Evolutionary conservation across 306 rosid genomes (phyloP).

Genomic region (Lithocarpus polystachyus): DNA sequence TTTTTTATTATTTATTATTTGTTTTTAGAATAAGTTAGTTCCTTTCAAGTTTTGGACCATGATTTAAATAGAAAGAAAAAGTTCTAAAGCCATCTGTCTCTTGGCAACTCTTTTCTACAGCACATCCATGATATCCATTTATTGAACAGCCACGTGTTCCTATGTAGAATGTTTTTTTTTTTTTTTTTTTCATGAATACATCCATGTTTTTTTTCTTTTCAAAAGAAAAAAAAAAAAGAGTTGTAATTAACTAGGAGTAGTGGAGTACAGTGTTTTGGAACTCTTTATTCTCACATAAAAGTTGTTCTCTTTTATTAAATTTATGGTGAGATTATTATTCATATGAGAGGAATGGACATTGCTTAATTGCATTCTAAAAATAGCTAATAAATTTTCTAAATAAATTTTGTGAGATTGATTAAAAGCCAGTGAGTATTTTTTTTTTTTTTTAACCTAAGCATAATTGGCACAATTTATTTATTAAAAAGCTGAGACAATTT

Average conservation of each 20-base stretch:
- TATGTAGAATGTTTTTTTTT: background rate
- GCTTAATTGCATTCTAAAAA: too few species aligned
- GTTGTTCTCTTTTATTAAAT: too few species aligned
- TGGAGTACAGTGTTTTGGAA: too few species aligned
- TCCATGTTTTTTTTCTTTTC: too few species aligned
- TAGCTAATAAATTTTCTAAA: too few species aligned
- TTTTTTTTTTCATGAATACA: too few species aligned
- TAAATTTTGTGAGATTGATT: background rate
- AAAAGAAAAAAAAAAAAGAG: too few species aligned
- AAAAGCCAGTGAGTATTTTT: background rate
- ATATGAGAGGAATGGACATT: fast-evolving
- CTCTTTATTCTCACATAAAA: too few species aligned
- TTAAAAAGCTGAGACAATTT: background rate
- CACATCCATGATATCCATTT: background rate
- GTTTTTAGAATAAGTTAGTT: too few species aligned
- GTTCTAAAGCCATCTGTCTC: background rate
- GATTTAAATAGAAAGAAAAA: background rate
- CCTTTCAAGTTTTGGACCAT: slow-evolving; percentile 12
- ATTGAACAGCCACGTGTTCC: background rate
- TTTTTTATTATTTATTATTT: fast-evolving
- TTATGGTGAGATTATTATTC: too few species aligned
- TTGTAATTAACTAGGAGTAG: too few species aligned
- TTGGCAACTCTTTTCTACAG: slow-evolving; percentile 6
- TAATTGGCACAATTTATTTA: background rate
- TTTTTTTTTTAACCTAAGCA: too few species aligned